phyloP scores from a whole-genome alignment of 2,329 filamentous ascomycete genomes.

The Westerdykella ornata region DNA sequence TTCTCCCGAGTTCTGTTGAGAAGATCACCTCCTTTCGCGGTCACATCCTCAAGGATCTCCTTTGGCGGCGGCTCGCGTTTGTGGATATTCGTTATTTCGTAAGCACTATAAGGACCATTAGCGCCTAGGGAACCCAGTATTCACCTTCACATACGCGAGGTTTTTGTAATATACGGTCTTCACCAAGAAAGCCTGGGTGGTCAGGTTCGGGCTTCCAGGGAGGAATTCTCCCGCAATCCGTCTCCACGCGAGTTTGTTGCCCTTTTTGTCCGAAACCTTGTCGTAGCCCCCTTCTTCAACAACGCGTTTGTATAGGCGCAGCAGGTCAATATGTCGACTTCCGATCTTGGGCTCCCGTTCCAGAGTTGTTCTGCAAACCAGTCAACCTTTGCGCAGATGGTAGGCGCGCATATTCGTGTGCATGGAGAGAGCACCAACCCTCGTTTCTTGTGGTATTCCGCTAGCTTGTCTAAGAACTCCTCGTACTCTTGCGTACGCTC shows the following conservation, averaged over 20 bases:
- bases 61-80: conserved; percentile 76
- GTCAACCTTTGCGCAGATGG: conserved; percentile 18
- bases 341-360: conserved; percentile 79
- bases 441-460: conserved; percentile 68
- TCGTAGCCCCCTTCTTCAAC: conserved; percentile 77
- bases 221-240: conserved; percentile 70
- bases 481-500: conserved; percentile 59
- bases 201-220: conserved; percentile 65
- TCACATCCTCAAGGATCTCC: conserved; percentile 73
- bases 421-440: conserved; percentile 45
- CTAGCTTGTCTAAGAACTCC: conserved; percentile 68
- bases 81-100: conserved; percentile 73
- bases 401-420: conserved; percentile 5
- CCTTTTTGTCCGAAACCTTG: conserved; percentile 58
- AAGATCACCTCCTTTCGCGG: conserved; percentile 76
- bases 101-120: conserved; percentile 49
- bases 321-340: conserved; percentile 66
- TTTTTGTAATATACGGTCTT: conserved; percentile 90
- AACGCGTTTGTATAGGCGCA: conserved; percentile 72
- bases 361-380: conserved; percentile 54
- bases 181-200: conserved; percentile 77
- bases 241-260: conserved; percentile 81
- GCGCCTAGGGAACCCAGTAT: conserved; percentile 1
- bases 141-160: conserved; percentile 50
- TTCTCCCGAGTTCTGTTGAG: conserved; percentile 73